Base-by-base conservation (phyloP, 2,329 filamentous ascomycete species). In the Scedosporium apiospermum region DNA sequence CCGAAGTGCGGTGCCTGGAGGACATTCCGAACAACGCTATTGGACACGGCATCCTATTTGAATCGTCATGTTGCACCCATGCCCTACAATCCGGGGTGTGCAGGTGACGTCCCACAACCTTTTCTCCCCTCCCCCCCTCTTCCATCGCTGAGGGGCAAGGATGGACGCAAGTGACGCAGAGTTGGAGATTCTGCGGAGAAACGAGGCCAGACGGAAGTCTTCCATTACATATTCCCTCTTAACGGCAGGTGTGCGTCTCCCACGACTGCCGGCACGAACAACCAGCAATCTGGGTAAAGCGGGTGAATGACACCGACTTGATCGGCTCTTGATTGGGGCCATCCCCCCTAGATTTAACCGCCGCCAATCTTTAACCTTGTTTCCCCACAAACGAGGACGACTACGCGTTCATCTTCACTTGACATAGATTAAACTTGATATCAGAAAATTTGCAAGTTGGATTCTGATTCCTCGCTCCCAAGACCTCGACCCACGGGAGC, bases 211-310 rank as follows among this genome's bases (percentile, higher is more conserved):
- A 18, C 49, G 49, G 34, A 61, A 16, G 46, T 12, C 30, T 57
- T 34, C 49, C 30, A 57, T 61, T 61, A 61, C 60, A 57, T 23
- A 57, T 57, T 38, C 49, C 16, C 30, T 44, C 16, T 38, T 21
- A 41, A 34, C 26, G 27, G n/a, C 26, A 46, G 16, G 49, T 41
- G 18, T 27, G 23, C 38, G 18, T 2, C 23, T 30, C 58, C 41
- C 18, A 51, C 16, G 44, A 61, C 59, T 61, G 59, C 59, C 59
- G 59, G 44, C 18, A 23, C 18, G 6, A 23, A 55, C 51, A 55
- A 30, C 51, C 51, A 55, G 27, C 27, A 61, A 61, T 61, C 60
- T 61, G 60, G 60, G 46, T 61, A 61, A 61, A 61, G 21, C 16
- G 21, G 60, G 60, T 34, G 51, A 55, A 55, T 55, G 51, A 23